Evolutionary conservation across 2,329 filamentous ascomycete species (phyloP).

Genomic region (Chaetomiaceae sp.): DNA sequence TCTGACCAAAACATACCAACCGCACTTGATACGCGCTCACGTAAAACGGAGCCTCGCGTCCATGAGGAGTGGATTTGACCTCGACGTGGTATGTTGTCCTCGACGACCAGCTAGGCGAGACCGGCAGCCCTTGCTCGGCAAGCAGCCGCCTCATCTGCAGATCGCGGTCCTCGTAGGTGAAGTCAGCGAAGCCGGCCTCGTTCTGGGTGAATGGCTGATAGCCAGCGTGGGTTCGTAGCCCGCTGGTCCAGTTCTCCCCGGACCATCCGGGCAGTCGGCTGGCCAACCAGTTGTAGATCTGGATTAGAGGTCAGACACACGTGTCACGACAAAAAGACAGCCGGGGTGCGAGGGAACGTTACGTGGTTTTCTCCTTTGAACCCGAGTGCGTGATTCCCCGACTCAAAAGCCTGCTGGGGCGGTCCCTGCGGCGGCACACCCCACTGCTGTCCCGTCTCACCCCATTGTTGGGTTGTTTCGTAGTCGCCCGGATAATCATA

Average conservation of each 20-base stretch:
- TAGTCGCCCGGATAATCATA: no score
- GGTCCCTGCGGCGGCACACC: no score
- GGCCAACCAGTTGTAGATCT: neutral
- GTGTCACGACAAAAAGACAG: neutral
- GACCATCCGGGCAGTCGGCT: neutral
- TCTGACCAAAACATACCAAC: neutral
- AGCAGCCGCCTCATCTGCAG: neutral
- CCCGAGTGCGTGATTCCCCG: neutral
- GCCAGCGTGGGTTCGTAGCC: neutral
- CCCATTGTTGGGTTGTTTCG: no score
- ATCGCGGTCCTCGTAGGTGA: neutral
- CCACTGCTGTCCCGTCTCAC: no score
- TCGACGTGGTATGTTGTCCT: constrained; percentile 14
- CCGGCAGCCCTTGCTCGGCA: neutral
- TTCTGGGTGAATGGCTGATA: neutral
- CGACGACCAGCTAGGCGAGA: neutral
- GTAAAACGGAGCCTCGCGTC: neutral
- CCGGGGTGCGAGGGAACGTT: neutral
- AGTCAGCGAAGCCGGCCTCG: neutral
- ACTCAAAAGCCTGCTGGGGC: neutral
- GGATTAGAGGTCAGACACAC: neutral
- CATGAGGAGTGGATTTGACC: constrained; percentile 10
- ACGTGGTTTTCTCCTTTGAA: neutral
- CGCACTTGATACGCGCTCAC: constrained; percentile 5
- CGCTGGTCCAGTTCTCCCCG: neutral